Evolutionary conservation across 495 filamentous ascomycete genomes (phyloP), one percentile per base, ranked within the genome.

Genomic region (Aspergillus wentii): DNA sequence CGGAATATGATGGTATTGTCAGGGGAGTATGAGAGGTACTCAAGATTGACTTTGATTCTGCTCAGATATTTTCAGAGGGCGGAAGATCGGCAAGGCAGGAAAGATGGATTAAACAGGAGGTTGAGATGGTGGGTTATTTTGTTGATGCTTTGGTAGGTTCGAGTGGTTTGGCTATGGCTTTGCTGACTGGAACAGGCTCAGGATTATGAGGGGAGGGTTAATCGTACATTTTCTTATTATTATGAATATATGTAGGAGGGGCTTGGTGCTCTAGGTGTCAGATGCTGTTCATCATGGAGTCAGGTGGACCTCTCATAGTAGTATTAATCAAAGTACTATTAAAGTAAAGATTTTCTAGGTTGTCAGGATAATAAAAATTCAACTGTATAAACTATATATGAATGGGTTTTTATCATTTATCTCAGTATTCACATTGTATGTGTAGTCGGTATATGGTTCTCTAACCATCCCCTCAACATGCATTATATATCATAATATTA

Each of bases 401-500:
- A n/a, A n/a, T n/a, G n/a, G n/a, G n/a, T n/a, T n/a, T n/a, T n/a
- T n/a, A n/a, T n/a, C n/a, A n/a, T n/a, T n/a, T n/a, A n/a, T n/a
- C n/a, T n/a, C n/a, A n/a, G n/a, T n/a, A n/a, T n/a, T n/a, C n/a
- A n/a, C n/a, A n/a, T n/a, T n/a, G n/a, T n/a, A n/a, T n/a, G n/a
- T n/a, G n/a, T n/a, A n/a, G n/a, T n/a, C n/a, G n/a, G n/a, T n/a
- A n/a, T n/a, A n/a, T n/a, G n/a, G n/a, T n/a, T n/a, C n/a, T n/a
- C n/a, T n/a, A n/a, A n/a, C n/a, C n/a, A n/a, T n/a, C n/a, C n/a
- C n/a, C n/a, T n/a, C n/a, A n/a, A n/a, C n/a, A n/a, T n/a, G n/a
- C n/a, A n/a, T 25, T 11, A 36, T 34, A 38, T 21, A 25, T 25
- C 19, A 33, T 35, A 44, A 44, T 31, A 6, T 6, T n/a, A 29